Evolutionary conservation across 441 rosid genomes (phyloP), one percentile per base, ranked within the genome.

Genomic region (Raphanus hybrid): DNA sequence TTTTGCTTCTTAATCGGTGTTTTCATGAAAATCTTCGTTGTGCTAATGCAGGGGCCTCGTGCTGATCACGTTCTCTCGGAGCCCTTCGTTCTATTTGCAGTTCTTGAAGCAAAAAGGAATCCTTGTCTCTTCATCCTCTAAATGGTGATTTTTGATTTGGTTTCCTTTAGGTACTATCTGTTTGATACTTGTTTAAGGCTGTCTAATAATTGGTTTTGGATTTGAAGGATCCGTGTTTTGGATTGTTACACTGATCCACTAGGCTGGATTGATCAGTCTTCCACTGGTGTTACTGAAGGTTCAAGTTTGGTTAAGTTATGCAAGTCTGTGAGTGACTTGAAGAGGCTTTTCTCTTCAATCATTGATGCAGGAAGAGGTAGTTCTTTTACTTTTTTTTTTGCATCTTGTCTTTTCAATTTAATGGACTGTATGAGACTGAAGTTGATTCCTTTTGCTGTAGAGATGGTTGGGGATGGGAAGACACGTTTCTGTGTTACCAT

Each of bases 181-280:
- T 20, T 23, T 3, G 11, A 6, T 52, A 7, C 10, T 52, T 16
- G 9, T 23, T 23, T 15, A 52, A 6, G 58, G 58, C 23, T 52
- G 62, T 58, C 64, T 76, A 14, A 71, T 65, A 66, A 16, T 52
- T 78, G 29, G 27, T 50, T 37, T 67, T 57, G 52, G 1, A 8
- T 70, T 60, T 75, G 73, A 82, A 93, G 97, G 96, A 76, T 92
- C 85, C 88, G 76, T 66, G 81, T 93, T 69, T 85, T 96, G 90
- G 99, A 96, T 84, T 96, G 97, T 82, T 96, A 88, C 75, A 84
- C 85, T 29, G 97, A 96, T 84, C 97, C 97, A 82, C 84, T 87
- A 35, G 97, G 99, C 52, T 96, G 98, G 99, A 89, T 89, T 83
- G 82, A 75, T 78, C 73, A 67, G 62, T 66, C 88, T 20, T 34